Evolutionary conservation across 106 monocot genomes (phyloP).

Genomic region (Allium sativum): DNA sequence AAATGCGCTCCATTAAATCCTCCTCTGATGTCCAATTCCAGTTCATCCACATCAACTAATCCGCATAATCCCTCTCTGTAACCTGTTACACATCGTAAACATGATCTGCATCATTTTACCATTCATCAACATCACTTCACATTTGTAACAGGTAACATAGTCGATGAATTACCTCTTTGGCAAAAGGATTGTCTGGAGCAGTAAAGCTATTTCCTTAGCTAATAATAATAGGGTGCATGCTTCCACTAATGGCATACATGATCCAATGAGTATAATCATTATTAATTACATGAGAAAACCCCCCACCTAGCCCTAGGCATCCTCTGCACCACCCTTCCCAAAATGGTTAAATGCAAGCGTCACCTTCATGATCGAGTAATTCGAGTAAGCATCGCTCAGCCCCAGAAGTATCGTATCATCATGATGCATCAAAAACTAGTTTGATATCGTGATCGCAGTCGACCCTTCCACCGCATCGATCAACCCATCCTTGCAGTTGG

Average conservation of each 20-base stretch:
- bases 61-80: background rate
- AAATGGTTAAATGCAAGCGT: slow-evolving; percentile 4
- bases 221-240: background rate
- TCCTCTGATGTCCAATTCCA: too few relatives aligned
- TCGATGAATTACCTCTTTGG: slow-evolving; percentile 1
- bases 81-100: background rate
- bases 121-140: background rate
- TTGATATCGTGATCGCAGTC: slow-evolving; percentile 2
- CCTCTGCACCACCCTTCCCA: background rate
- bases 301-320: background rate
- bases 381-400: background rate
- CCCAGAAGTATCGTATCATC: background rate
- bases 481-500: slow-evolving; percentile 2
- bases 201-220: background rate
- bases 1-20: too few relatives aligned
- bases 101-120: background rate
- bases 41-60: background rate
- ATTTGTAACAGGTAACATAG: background rate
- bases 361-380: background rate
- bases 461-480: background rate
- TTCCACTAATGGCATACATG: background rate
- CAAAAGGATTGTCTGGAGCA: background rate
- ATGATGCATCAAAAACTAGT: background rate
- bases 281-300: background rate
- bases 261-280: slow-evolving; percentile 1